phyloP scores from a whole-genome alignment of 345 rosid genomes.

The Streptanthus diversifolius region DNA sequence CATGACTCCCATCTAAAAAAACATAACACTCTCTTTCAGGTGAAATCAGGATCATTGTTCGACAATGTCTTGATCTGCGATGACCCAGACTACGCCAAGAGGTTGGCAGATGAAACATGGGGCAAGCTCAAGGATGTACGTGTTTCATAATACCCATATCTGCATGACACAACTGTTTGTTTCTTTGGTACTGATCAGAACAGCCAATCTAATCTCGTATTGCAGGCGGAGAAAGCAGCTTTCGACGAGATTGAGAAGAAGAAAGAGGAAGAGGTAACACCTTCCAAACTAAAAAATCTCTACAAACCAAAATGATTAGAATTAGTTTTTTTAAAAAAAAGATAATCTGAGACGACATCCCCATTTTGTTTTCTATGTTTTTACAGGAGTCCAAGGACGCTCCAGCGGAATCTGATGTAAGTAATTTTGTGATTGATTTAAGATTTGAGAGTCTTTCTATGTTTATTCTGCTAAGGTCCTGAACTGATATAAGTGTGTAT shows the following conservation, averaged over 20 bases:
- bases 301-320: background rate
- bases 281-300: background rate
- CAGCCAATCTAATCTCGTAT: background rate
- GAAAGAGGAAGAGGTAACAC: constrained; percentile 69
- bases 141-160: background rate
- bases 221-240: constrained; percentile 95
- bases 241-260: constrained; percentile 92
- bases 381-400: constrained; percentile 66
- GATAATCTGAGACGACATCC: constrained; percentile 53
- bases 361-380: background rate
- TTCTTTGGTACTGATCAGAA: constrained; percentile 1
- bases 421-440: constrained; percentile 9
- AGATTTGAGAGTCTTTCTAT: background rate
- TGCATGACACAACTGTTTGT: background rate
- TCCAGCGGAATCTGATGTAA: constrained; percentile 74
- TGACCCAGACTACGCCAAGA: constrained; percentile 85
- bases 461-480: background rate
- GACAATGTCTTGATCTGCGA: constrained; percentile 79
- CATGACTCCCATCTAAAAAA: background rate
- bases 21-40: constrained; percentile 38
- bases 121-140: constrained; percentile 92
- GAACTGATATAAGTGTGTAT: background rate
- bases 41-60: constrained; percentile 96
- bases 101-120: constrained; percentile 94
- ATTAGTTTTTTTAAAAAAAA: background rate